These are phyloP conservation scores for Pulveroboletus sp. DNA, from an alignment of 768 basidiomycete species.

Conservation along the genomic window DNA sequence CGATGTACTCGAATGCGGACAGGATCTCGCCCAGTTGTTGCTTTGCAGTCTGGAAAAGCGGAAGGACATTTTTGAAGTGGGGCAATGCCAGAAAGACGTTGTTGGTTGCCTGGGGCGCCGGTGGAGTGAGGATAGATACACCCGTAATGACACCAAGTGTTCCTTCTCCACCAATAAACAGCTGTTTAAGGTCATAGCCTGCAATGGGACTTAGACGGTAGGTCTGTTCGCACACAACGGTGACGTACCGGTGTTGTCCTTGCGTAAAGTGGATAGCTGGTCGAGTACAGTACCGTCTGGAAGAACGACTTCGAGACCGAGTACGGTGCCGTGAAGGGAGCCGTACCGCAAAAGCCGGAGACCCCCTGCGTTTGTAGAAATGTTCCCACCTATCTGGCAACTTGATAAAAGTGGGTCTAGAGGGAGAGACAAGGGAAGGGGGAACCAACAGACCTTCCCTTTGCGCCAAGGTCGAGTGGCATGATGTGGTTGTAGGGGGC, in stretches of 20 bases:
- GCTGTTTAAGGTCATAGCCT: slow-evolving; percentile 98
- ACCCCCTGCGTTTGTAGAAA: slow-evolving; percentile 98
- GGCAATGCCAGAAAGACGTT: slow-evolving; percentile 90
- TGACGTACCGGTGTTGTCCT: slow-evolving; percentile 89
- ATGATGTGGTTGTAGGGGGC: slow-evolving; percentile 89
- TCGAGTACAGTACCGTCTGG: slow-evolving; percentile 91
- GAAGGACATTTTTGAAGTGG: slow-evolving; percentile 80
- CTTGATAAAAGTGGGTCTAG: slow-evolving; percentile 33
- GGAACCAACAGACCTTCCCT: slow-evolving; percentile 68
- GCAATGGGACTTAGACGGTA: slow-evolving; percentile 4
- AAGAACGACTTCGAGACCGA: slow-evolving; percentile 93
- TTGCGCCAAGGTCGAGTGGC: slow-evolving; percentile 93
- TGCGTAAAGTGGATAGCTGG: slow-evolving; percentile 83
- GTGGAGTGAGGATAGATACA: slow-evolving; percentile 89
- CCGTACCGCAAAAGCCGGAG: slow-evolving; percentile 91
- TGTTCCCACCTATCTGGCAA: slow-evolving; percentile 97
- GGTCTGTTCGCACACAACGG: not conserved
- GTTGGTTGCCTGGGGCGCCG: slow-evolving; percentile 76
- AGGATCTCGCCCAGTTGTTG: slow-evolving; percentile 87
- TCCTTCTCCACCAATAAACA: slow-evolving; percentile 97
- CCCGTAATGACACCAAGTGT: slow-evolving; percentile 94
- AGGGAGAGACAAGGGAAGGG: not conserved
- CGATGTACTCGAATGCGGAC: slow-evolving; percentile 96
- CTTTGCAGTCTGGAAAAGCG: slow-evolving; percentile 78
- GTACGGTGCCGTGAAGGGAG: slow-evolving; percentile 88